Conservation (phyloP, 176 grass and related monocot genomes). For the Paspalum vaginatum region DNA sequence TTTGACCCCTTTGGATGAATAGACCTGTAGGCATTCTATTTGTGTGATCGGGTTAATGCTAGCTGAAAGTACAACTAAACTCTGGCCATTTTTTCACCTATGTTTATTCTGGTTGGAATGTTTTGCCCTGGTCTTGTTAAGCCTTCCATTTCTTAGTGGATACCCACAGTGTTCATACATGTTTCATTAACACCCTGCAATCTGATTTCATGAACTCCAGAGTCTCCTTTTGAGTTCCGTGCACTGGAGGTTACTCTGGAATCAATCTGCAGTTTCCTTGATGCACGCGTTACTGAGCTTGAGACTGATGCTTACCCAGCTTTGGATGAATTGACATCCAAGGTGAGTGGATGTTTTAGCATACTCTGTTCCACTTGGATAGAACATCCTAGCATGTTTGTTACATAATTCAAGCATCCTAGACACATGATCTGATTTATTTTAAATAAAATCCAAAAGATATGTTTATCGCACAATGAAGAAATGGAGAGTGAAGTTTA, state of each 20-base stretch:
- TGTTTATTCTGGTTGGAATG: constrained; percentile 27
- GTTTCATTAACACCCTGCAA: constrained; percentile 6
- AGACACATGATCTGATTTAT: constrained; percentile 8
- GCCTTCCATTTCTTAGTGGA: not conserved
- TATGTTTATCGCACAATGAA: not conserved
- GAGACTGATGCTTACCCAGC: constrained; percentile 89
- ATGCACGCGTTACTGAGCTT: constrained; percentile 80
- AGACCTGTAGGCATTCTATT: not conserved
- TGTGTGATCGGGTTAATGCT: not conserved
- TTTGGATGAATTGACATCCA: constrained; percentile 91
- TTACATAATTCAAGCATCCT: constrained; percentile 13
- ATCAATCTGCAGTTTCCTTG: constrained; percentile 93
- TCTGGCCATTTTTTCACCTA: not conserved
- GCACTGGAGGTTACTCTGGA: constrained; percentile 93
- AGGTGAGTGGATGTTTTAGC: constrained; percentile 53
- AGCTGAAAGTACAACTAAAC: not conserved
- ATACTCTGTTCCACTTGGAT: constrained; percentile 9
- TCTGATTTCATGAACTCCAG: constrained; percentile 56
- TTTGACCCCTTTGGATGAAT: constrained; percentile 7
- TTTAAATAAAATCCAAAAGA: not conserved
- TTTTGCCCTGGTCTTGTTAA: constrained; percentile 14
- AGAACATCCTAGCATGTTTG: constrained; percentile 7
- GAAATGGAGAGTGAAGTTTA: constrained; percentile 4
- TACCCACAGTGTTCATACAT: constrained; percentile 8
- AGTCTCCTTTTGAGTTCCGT: constrained; percentile 92